Conservation (phyloP, 2,329 filamentous ascomycete species). For the Colletotrichum sp. region DNA sequence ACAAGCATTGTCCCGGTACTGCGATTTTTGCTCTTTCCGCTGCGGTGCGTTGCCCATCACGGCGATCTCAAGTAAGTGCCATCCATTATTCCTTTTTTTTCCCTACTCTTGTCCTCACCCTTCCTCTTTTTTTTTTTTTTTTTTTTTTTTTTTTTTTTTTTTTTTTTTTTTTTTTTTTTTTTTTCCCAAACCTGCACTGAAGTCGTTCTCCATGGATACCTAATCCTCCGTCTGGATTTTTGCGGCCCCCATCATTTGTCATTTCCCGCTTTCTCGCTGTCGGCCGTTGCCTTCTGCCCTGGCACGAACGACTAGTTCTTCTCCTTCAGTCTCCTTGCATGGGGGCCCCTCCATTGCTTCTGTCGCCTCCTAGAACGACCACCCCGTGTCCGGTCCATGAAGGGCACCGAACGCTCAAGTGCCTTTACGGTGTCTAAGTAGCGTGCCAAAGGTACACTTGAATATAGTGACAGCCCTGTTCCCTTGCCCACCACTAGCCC, state of each 20-base stretch:
- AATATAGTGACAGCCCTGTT: constrained; percentile 6
- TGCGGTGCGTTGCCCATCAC: constrained; percentile 7
- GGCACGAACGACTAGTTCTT: not conserved
- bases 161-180: not conserved
- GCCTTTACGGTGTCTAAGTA: constrained; percentile 3
- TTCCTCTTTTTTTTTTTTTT: not conserved
- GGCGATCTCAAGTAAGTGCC: constrained; percentile 12
- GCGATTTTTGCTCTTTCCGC: not conserved
- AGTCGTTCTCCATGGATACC: not conserved
- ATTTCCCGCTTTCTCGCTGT: constrained; percentile 2
- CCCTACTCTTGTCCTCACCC: not conserved
- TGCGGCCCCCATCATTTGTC: constrained; percentile 12
- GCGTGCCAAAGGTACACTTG: not conserved
- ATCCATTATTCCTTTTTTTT: constrained; percentile 19
- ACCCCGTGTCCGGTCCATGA: not conserved
- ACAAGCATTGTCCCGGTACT: not conserved
- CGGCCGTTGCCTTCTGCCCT: not conserved
- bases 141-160: not conserved
- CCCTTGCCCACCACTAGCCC: constrained; percentile 1
- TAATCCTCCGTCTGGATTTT: not conserved
- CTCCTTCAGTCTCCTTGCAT: constrained; percentile 11
- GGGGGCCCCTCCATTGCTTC: not conserved
- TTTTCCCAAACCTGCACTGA: not conserved
- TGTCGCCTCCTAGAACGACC: not conserved
- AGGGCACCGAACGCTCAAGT: constrained; percentile 3